A percentile compares a stretch with the other conserved stretches of the same genome.
phyloP scores from a whole-genome alignment of 1,139 yeast genomes.

The Suhomyces taliae region DNA sequence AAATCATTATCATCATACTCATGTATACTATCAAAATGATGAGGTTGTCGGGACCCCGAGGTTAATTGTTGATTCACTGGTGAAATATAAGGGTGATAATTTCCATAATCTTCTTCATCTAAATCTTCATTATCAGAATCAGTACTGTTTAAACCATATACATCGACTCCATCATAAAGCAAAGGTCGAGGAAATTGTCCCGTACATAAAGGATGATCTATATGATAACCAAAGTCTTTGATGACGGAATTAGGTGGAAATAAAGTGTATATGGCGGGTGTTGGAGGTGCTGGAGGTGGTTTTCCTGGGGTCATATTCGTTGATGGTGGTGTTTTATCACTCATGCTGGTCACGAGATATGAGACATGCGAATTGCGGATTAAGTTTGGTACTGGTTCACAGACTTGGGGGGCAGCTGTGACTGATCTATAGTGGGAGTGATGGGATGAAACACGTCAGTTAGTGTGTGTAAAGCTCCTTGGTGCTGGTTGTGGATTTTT shows the following conservation, averaged over 20 bases:
- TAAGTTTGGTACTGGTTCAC: neutral
- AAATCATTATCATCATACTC: conserved; percentile 9
- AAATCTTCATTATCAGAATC: conserved; percentile 20
- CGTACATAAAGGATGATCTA: conserved; percentile 62
- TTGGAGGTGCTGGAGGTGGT: conserved; percentile 5
- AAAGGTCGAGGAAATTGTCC: conserved; percentile 39
- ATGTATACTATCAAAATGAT: conserved; percentile 6
- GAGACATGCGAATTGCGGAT: neutral
- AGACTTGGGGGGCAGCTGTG: neutral
- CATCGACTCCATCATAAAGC: conserved; percentile 16
- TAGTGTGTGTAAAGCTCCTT: no score
- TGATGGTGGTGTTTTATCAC: neutral
- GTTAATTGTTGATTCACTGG: conserved; percentile 11
- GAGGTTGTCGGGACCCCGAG: neutral
- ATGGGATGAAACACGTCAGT: no score
- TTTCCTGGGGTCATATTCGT: neutral
- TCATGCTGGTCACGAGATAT: neutral
- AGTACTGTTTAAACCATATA: conserved; percentile 13
- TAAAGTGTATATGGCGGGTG: conserved; percentile 5
- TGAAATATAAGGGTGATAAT: conserved; percentile 13
- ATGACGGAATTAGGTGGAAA: conserved; percentile 44
- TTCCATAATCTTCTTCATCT: conserved; percentile 9
- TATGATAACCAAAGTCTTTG: conserved; percentile 77
- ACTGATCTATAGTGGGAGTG: no score
- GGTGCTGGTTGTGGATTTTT: no score